Evolutionary conservation across 2,329 filamentous ascomycete genomes (phyloP).

Genomic region (Fusarium oligoseptatum): DNA sequence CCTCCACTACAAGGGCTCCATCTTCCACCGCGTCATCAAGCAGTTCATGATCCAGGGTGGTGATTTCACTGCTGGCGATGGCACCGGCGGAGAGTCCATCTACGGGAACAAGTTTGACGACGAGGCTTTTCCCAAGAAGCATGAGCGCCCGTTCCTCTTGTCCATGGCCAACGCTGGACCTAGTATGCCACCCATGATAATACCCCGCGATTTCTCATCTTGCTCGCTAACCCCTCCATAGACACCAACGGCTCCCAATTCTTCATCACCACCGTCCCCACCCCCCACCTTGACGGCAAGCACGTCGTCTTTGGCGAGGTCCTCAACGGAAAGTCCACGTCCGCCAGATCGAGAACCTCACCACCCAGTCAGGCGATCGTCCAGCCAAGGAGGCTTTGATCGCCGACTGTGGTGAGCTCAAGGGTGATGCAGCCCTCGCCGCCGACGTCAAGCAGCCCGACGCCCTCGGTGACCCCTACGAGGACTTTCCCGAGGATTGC

Average conservation of each 20-base stretch:
- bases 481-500: conserved; percentile 95
- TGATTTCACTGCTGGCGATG: conserved; percentile 95
- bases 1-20: conserved; percentile 92
- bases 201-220: not conserved
- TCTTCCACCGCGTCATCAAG: conserved; percentile 98
- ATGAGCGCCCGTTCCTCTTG: conserved; percentile 91
- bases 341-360: conserved; percentile 88
- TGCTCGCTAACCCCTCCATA: conserved; percentile 48
- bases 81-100: conserved; percentile 96
- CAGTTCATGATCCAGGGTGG: conserved; percentile 96
- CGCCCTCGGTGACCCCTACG: conserved; percentile 88
- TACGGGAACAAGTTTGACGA: conserved; percentile 98
- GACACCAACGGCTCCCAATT: conserved; percentile 98
- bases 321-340: conserved; percentile 89
- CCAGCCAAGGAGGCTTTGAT: conserved; percentile 81
- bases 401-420: conserved; percentile 86
- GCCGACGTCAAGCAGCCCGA: conserved; percentile 80
- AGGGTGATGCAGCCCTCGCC: conserved; percentile 75
- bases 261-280: conserved; percentile 96
- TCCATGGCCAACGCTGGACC: conserved; percentile 99
- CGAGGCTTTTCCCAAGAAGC: conserved; percentile 93
- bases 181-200: conserved; percentile 63
- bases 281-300: conserved; percentile 94
- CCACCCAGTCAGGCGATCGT: conserved; percentile 82
- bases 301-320: conserved; percentile 98